A percentile compares a stretch with the other conserved stretches of the same genome.
Conservation (phyloP, 331 rosid genomes). For the Dryas integrifolia region DNA sequence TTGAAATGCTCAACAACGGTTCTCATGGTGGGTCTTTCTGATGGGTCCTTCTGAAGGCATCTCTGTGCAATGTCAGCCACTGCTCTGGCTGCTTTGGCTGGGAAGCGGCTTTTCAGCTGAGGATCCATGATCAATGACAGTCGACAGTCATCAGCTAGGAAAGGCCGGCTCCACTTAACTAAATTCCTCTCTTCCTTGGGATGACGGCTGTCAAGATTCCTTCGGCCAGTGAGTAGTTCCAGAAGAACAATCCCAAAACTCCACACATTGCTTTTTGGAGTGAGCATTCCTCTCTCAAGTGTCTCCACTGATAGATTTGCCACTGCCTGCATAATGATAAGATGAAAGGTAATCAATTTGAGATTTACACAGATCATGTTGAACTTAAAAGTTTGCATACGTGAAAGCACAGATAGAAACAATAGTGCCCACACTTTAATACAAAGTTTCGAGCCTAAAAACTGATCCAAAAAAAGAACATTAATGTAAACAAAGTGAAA, state of each 20-base stretch:
- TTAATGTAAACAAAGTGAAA: neutral
- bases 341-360: constrained; percentile 11
- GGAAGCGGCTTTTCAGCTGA: constrained; percentile 83
- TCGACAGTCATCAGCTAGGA: constrained; percentile 73
- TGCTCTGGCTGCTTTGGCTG: constrained; percentile 80
- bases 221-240: constrained; percentile 84
- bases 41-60: constrained; percentile 92
- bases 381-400: neutral
- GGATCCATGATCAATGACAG: constrained; percentile 89
- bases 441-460: neutral
- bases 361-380: neutral
- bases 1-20: constrained; percentile 74
- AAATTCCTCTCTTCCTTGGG: constrained; percentile 92
- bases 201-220: constrained; percentile 79
- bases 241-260: constrained; percentile 86
- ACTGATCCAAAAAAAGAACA: neutral
- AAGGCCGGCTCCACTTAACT: constrained; percentile 92
- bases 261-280: constrained; percentile 98
- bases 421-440: neutral
- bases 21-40: constrained; percentile 96
- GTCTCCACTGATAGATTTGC: constrained; percentile 94
- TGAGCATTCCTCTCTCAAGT: constrained; percentile 84
- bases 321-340: constrained; percentile 58
- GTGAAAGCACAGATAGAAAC: neutral
- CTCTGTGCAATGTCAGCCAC: constrained; percentile 81